phyloP scores from a whole-genome alignment of 2,329 filamentous ascomycete species.

The Mycocentrospora acerina region DNA sequence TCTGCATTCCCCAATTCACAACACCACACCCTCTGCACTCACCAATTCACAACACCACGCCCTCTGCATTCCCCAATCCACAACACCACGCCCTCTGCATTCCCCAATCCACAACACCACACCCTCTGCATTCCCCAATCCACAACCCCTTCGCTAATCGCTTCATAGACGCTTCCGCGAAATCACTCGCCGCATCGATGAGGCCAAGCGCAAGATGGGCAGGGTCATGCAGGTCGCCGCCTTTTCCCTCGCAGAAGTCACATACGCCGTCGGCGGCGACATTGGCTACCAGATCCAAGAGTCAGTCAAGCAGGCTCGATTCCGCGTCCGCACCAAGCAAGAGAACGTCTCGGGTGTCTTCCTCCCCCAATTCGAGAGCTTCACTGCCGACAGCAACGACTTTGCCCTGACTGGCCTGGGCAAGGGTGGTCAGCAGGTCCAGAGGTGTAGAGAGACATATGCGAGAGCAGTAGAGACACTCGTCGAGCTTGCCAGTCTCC shows the following conservation, averaged over 20 bases:
- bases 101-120: no score
- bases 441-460: slow-evolving; percentile 93
- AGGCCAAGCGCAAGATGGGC: slow-evolving; percentile 99
- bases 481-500: slow-evolving; percentile 90
- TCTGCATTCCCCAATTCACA: neutral
- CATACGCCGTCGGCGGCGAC: slow-evolving; percentile 89
- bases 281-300: slow-evolving; percentile 98
- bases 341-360: slow-evolving; percentile 98
- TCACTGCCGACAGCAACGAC: slow-evolving; percentile 86
- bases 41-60: no score
- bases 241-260: slow-evolving; percentile 95
- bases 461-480: slow-evolving; percentile 92
- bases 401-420: slow-evolving; percentile 94
- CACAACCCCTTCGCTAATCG: no score
- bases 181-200: slow-evolving; percentile 95
- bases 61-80: no score
- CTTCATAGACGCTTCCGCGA: no score
- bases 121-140: no score
- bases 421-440: slow-evolving; percentile 96
- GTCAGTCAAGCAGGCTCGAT: slow-evolving; percentile 87
- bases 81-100: no score
- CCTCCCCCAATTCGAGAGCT: slow-evolving; percentile 90
- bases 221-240: slow-evolving; percentile 98
- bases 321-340: slow-evolving; percentile 91
- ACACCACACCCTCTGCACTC: slow-evolving; percentile 7